Evolutionary conservation across 768 basidiomycete genomes (phyloP), one percentile per base, ranked within the genome.

Genomic region (Nevesoporus exiguus): DNA sequence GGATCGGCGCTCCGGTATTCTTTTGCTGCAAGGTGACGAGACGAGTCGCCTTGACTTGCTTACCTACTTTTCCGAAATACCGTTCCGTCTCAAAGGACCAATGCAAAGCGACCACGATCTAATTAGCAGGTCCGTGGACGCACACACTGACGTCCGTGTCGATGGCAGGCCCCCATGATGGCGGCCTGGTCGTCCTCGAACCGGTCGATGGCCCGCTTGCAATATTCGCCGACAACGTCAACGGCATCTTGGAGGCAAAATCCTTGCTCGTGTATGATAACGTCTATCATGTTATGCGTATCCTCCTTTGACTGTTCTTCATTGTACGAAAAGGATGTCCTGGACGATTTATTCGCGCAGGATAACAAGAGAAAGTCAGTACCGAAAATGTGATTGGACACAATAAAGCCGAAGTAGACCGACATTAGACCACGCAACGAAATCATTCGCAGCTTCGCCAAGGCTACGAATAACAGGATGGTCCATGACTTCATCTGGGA

Each of bases 351-450:
- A 29, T 29, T 29, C 27, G 27, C 5, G 27, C 27, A 29, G 8
- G 8, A 17, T 27, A 4, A 17, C 36, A 25, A 29, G 27, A 29
- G 27, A 29, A 29, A 29, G 27, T 29, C 27, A 29, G 27, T 2
- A 5, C 15, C 22, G 8, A 24, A 6, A 14, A 15, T 22, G 39
- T 2, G 21, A 40, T 4, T 13, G 11, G 9, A 6, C 3, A 13
- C 10, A 14, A 21, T 21, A 8, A 11, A 4, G 33, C 17, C 3
- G 22, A 15, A 19, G 9, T 22, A 1, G 43, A 76, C 85, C 71
- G 74, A 90, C 90, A 63, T 93, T 92, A 19, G 89, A 90, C 88
- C 88, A 90, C 40, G 89, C 85, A 59, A 91, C 86, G 51, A 91
- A 77, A 66, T 91, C 90, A 56, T 91, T 91, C 36, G 88, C 77